These are phyloP conservation scores for Cryptococcus sp. DNA, from an alignment of 1,284 basidiomycete species.

Conservation along the genomic window DNA sequence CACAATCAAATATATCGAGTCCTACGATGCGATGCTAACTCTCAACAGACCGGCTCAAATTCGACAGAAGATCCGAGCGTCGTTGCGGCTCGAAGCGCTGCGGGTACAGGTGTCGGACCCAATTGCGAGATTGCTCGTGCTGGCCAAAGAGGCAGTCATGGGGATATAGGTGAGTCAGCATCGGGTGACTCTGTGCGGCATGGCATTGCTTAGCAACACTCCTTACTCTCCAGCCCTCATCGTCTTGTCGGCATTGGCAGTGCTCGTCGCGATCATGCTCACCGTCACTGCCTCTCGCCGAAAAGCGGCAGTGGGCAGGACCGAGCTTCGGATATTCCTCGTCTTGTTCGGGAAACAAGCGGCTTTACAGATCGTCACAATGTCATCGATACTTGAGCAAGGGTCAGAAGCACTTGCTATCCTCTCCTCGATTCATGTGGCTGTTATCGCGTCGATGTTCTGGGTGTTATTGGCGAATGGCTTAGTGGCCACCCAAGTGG, in stretches of 20 bases:
- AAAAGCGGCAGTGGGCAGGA: conserved; percentile 46
- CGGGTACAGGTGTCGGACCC: conserved; percentile 43
- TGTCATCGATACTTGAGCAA: conserved; percentile 72
- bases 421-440: conserved; percentile 70
- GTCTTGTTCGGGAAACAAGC: conserved; percentile 66
- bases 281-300: conserved; percentile 26
- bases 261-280: conserved; percentile 32
- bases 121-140: conserved; percentile 44
- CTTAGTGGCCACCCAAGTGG: conserved; percentile 73
- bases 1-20: too few species aligned
- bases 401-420: conserved; percentile 65
- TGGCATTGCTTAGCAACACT: background rate
- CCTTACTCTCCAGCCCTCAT: conserved; percentile 34
- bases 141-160: conserved; percentile 37
- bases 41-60: conserved; percentile 21
- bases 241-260: conserved; percentile 38
- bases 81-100: conserved; percentile 25
- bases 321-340: conserved; percentile 43
- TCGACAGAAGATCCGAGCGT: conserved; percentile 37
- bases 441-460: conserved; percentile 68
- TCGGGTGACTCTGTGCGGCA: background rate
- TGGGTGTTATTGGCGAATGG: conserved; percentile 77
- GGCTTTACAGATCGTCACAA: conserved; percentile 74
- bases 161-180: conserved; percentile 43
- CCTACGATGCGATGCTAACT: too few species aligned